Evolutionary conservation across 371 early-diverging fungal species (phyloP).

Genomic region (Syncephalastrum racemosum): DNA sequence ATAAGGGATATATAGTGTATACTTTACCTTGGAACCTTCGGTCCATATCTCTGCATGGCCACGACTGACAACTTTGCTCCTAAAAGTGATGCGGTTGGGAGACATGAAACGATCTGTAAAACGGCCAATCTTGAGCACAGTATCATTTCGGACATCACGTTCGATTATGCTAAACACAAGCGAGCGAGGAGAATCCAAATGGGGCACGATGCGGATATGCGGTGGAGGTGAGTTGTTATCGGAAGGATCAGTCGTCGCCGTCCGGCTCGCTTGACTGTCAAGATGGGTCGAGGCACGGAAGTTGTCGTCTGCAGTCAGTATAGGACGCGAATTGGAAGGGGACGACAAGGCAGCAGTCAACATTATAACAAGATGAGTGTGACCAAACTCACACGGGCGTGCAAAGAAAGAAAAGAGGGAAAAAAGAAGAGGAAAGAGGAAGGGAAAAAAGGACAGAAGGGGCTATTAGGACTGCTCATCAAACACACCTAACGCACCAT

Average conservation of each 20-base stretch:
- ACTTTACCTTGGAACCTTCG: slow-evolving; percentile 33
- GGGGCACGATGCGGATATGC: slow-evolving; percentile 74
- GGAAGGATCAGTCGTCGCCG: not conserved
- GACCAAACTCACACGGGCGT: too few species aligned
- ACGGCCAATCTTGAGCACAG: slow-evolving; percentile 72
- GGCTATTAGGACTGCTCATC: not conserved
- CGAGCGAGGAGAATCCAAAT: slow-evolving; percentile 68
- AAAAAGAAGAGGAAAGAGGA: slow-evolving; percentile 3
- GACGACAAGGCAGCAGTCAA: slow-evolving; percentile 20
- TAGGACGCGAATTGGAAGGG: slow-evolving; percentile 11
- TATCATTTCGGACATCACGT: slow-evolving; percentile 67
- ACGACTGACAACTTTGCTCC: slow-evolving; percentile 80
- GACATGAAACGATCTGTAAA: slow-evolving; percentile 56
- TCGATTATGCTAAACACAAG: slow-evolving; percentile 79
- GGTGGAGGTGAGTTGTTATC: slow-evolving; percentile 27
- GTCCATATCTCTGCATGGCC: slow-evolving; percentile 84
- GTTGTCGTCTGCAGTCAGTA: slow-evolving; percentile 6
- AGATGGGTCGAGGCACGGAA: slow-evolving; percentile 2
- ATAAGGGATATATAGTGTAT: too few species aligned
- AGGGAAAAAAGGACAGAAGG: slow-evolving; percentile 7
- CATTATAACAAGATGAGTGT: slow-evolving; percentile 2
- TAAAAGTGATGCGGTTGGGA: slow-evolving; percentile 65
- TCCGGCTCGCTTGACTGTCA: slow-evolving; percentile 6
- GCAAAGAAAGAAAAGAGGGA: slow-evolving; percentile 1
- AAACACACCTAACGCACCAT: too few species aligned